Percentiles rank a stretch among this genome's conserved stretches.
Conservation (phyloP, 768 basidiomycete genomes). For the Clitopilus passeckerianus region DNA sequence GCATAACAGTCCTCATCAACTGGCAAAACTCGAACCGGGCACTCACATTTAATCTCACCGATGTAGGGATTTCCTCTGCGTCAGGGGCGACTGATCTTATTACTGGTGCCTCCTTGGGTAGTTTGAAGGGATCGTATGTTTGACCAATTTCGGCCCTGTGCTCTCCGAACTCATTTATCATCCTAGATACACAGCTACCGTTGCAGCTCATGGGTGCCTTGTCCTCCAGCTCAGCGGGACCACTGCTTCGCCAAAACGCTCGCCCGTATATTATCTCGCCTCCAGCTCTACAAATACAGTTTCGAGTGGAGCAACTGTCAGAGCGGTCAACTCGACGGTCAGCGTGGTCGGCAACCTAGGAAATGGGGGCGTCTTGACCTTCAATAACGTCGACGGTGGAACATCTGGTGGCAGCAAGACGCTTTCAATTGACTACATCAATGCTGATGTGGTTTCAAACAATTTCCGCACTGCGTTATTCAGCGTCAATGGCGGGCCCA, state of each 20-base stretch:
- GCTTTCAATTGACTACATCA: conserved; percentile 42
- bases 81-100: conserved; percentile 31
- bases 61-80: conserved; percentile 37
- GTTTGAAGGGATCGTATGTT: conserved; percentile 28
- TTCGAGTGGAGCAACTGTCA: conserved; percentile 30
- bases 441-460: conserved; percentile 39
- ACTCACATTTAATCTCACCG: conserved; percentile 35
- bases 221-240: conserved; percentile 31
- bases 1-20: conserved; percentile 35
- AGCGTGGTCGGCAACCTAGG: conserved; percentile 37
- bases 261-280: conserved; percentile 30
- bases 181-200: conserved; percentile 28
- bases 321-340: conserved; percentile 27
- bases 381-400: conserved; percentile 37
- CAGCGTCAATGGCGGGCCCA: conserved; percentile 38
- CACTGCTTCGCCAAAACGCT: conserved; percentile 16
- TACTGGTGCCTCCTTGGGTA: conserved; percentile 31
- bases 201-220: conserved; percentile 27
- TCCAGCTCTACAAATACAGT: conserved; percentile 27
- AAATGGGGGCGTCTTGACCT: conserved; percentile 36
- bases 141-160: neutral
- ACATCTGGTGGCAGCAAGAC: conserved; percentile 35
- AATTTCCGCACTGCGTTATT: conserved; percentile 41
- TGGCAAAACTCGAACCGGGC: conserved; percentile 33
- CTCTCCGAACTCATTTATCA: neutral